Conservation (phyloP, 2,329 filamentous ascomycete genomes). For the Hirsutella rhossiliensis region DNA sequence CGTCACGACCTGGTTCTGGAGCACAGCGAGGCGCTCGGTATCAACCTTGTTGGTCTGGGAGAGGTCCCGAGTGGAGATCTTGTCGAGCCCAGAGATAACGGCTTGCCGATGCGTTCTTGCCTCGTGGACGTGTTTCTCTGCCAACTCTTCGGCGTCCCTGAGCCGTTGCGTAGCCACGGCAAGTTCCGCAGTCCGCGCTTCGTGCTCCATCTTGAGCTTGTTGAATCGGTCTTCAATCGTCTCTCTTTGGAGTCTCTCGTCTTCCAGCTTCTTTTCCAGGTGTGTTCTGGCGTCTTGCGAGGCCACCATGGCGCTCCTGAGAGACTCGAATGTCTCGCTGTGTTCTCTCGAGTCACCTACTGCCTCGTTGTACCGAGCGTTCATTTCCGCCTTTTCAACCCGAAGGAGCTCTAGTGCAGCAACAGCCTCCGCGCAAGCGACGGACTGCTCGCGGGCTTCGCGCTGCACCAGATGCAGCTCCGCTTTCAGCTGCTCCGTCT, state of each 20-base stretch:
- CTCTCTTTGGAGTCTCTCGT: slow-evolving; percentile 69
- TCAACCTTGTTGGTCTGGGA: slow-evolving; percentile 34
- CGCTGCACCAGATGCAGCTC: slow-evolving; percentile 74
- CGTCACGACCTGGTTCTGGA: slow-evolving; percentile 69
- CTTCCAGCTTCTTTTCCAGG: slow-evolving; percentile 69
- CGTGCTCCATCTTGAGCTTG: slow-evolving; percentile 71
- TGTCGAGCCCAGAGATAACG: slow-evolving; percentile 71
- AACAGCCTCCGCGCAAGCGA: slow-evolving; percentile 65
- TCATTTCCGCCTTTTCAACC: slow-evolving; percentile 75
- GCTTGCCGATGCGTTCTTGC: slow-evolving; percentile 75
- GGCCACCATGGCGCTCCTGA: slow-evolving; percentile 67
- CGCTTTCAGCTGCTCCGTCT: slow-evolving; percentile 74
- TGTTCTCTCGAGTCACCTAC: slow-evolving; percentile 58
- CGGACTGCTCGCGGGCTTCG: slow-evolving; percentile 67
- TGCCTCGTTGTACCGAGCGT: slow-evolving; percentile 54
- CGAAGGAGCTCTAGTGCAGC: slow-evolving; percentile 63
- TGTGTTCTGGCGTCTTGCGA: slow-evolving; percentile 66
- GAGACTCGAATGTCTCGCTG: slow-evolving; percentile 56
- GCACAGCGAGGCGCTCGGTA: slow-evolving; percentile 54
- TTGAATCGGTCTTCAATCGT: slow-evolving; percentile 63
- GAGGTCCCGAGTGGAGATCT: slow-evolving; percentile 46
- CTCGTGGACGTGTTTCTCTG: slow-evolving; percentile 77
- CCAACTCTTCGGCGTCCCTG: slow-evolving; percentile 76
- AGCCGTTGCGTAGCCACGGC: slow-evolving; percentile 62
- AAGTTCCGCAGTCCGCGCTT: slow-evolving; percentile 66